Conservation (phyloP, 768 basidiomycete species). For the Trametes cinnabarina region DNA sequence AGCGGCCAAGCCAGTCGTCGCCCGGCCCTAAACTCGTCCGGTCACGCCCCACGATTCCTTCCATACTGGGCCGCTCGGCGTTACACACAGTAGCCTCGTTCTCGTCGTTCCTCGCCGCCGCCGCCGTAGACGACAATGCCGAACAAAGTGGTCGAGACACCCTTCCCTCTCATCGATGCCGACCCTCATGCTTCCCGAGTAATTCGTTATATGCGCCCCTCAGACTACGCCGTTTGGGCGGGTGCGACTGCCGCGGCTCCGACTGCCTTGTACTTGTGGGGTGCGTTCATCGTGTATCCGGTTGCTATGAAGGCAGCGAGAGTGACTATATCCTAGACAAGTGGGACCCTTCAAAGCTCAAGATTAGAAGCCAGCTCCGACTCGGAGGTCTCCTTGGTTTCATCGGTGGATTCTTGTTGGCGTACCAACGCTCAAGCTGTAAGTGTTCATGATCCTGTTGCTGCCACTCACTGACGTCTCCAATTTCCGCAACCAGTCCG, state of each 20-base stretch:
- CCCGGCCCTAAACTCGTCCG: slow-evolving; percentile 18
- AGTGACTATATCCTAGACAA: slow-evolving; percentile 35
- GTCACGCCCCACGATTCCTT: slow-evolving; percentile 17
- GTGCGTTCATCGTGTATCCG: slow-evolving; percentile 44
- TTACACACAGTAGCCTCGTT: slow-evolving; percentile 10
- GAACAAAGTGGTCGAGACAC: slow-evolving; percentile 54
- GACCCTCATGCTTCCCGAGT: slow-evolving; percentile 91
- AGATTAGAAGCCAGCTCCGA: slow-evolving; percentile 40
- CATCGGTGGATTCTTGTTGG: slow-evolving; percentile 86
- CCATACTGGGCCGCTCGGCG: slow-evolving; percentile 5
- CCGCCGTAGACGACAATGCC: slow-evolving; percentile 41
- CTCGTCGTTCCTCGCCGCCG: slow-evolving; percentile 18
- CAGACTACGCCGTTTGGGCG: slow-evolving; percentile 86
- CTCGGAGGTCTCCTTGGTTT: slow-evolving; percentile 80
- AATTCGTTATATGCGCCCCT: slow-evolving; percentile 81
- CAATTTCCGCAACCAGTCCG: slow-evolving; percentile 52
- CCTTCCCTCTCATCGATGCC: slow-evolving; percentile 88
- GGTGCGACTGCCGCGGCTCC: slow-evolving; percentile 80
- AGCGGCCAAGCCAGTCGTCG: not conserved
- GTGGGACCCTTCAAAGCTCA: slow-evolving; percentile 42
- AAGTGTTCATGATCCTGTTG: slow-evolving; percentile 33
- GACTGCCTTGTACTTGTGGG: slow-evolving; percentile 74
- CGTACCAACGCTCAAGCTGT: slow-evolving; percentile 91
- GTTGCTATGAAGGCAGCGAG: not conserved
- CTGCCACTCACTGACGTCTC: not conserved